These are phyloP conservation scores for Pseudoneurospora amorphoporcata DNA, from an alignment of 495 filamentous ascomycete species.

Conservation along the genomic window DNA sequence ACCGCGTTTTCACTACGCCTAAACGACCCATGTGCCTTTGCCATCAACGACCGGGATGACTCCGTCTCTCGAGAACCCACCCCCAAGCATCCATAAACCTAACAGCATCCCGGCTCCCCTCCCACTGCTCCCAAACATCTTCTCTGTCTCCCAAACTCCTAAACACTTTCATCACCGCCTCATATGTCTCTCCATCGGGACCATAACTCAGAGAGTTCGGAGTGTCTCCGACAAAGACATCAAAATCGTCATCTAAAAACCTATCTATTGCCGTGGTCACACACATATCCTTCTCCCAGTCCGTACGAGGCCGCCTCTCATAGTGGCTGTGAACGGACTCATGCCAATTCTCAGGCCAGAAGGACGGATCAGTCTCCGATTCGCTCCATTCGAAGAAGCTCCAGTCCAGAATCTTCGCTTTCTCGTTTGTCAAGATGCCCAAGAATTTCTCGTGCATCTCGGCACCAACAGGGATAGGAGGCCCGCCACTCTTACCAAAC, in stretches of 20 bases:
- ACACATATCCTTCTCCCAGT: background rate
- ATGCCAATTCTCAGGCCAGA: background rate
- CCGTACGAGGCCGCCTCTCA: background rate
- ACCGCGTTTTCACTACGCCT: no score
- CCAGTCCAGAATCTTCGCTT: background rate
- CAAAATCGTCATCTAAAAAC: background rate
- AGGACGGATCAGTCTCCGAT: background rate
- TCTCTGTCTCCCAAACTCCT: background rate
- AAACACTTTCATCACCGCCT: background rate
- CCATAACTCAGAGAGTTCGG: background rate
- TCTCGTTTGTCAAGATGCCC: background rate
- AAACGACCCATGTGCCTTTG: background rate
- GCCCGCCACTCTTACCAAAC: background rate
- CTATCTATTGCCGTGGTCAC: background rate
- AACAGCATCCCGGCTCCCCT: background rate
- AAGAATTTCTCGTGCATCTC: background rate
- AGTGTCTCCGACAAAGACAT: background rate
- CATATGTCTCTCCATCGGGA: background rate
- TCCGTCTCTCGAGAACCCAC: background rate
- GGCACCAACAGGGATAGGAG: background rate
- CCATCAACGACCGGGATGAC: background rate
- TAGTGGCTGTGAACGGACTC: background rate
- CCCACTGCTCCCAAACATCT: background rate
- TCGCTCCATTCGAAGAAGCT: background rate
- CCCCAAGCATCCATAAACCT: background rate